phyloP scores from a whole-genome alignment of 1,139 yeast genomes.

The Yueomyces sp. region DNA sequence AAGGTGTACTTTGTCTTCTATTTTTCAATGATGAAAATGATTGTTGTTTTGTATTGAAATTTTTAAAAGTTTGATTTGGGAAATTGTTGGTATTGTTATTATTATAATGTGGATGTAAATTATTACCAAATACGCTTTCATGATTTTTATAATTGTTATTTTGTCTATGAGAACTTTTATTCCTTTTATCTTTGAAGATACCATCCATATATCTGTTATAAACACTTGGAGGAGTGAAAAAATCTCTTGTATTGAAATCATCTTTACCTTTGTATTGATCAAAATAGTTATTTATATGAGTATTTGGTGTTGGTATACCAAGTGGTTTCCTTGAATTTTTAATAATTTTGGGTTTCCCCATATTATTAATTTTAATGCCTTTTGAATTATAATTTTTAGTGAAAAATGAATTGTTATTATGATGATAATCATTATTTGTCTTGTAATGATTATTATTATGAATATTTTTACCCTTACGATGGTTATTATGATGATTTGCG shows the following conservation, averaged over 20 bases:
- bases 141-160: neutral
- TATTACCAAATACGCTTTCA: neutral
- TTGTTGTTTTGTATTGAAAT: slow-evolving; percentile 1
- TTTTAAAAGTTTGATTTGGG: neutral
- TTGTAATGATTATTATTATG: slow-evolving; percentile 4
- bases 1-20: slow-evolving; percentile 5
- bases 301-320: slow-evolving; percentile 45
- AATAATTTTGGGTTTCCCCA: slow-evolving; percentile 27
- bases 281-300: slow-evolving; percentile 27
- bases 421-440: neutral
- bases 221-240: slow-evolving; percentile 66
- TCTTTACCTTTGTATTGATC: slow-evolving; percentile 4
- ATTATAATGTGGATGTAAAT: neutral
- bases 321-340: slow-evolving; percentile 48
- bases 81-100: slow-evolving; percentile 1
- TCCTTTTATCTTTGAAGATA: slow-evolving; percentile 34
- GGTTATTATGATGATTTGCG: neutral
- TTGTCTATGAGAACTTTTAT: slow-evolving; percentile 3
- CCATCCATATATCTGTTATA: slow-evolving; percentile 62
- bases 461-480: slow-evolving; percentile 3
- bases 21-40: slow-evolving; percentile 7
- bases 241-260: slow-evolving; percentile 51
- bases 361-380: slow-evolving; percentile 6
- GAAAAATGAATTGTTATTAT: slow-evolving; percentile 2
- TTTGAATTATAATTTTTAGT: slow-evolving; percentile 5